These are phyloP conservation scores for Penicillium sp. DNA, from an alignment of 2,329 filamentous ascomycete genomes.

Conservation along the genomic window DNA sequence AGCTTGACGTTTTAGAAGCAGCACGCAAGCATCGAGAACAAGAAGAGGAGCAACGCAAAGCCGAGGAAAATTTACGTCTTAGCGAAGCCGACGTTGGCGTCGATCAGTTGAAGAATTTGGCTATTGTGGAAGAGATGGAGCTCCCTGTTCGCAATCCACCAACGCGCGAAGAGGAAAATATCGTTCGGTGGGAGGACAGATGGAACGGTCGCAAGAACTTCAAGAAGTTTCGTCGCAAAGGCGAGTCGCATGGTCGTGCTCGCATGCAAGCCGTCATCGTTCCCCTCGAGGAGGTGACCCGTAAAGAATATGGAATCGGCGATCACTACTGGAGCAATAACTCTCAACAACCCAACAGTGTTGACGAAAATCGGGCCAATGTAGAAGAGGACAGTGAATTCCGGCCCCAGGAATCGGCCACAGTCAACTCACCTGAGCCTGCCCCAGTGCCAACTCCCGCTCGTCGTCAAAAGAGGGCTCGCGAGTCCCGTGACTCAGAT, in stretches of 20 bases:
- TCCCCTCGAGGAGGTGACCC: constrained; percentile 68
- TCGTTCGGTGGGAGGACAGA: constrained; percentile 75
- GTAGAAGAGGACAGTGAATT: constrained; percentile 11
- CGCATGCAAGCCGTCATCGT: constrained; percentile 64
- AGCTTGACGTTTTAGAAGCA: constrained; percentile 68
- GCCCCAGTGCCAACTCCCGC: constrained; percentile 23
- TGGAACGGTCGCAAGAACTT: constrained; percentile 98
- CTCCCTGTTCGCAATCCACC: constrained; percentile 47
- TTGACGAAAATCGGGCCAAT: constrained; percentile 22
- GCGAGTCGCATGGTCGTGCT: constrained; percentile 39
- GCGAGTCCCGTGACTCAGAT: constrained; percentile 50
- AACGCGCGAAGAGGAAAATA: constrained; percentile 40
- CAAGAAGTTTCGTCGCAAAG: constrained; percentile 69
- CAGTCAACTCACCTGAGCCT: constrained; percentile 12
- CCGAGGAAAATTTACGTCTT: constrained; percentile 57
- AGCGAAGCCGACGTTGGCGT: constrained; percentile 66
- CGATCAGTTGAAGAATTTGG: constrained; percentile 69
- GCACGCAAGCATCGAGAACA: constrained; percentile 59
- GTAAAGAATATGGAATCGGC: constrained; percentile 71
- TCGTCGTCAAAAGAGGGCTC: constrained; percentile 35
- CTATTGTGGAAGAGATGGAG: constrained; percentile 75
- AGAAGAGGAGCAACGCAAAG: constrained; percentile 50
- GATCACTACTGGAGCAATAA: constrained; percentile 68
- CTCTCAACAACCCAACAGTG: constrained; percentile 26
- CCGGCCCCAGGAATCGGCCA: constrained; percentile 12